These are phyloP conservation scores for Spathaspora hagerdaliae DNA, from an alignment of 805 yeast genomes.

Conservation along the genomic window DNA sequence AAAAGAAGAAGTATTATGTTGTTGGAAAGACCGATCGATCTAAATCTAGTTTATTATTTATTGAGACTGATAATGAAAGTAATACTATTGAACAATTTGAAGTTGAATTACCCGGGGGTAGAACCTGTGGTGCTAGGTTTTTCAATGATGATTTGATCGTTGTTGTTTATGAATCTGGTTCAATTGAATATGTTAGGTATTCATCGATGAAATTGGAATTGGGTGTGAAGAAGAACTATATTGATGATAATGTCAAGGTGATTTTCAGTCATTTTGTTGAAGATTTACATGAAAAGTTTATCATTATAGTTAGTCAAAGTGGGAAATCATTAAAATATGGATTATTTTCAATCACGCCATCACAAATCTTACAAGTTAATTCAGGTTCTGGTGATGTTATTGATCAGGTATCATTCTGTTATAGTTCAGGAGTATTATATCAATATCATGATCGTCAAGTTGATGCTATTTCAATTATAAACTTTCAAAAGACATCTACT, in stretches of 20 bases:
- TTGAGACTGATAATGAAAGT: constrained; percentile 10
- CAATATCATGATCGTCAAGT: constrained; percentile 17
- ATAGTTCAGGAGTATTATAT: constrained; percentile 24
- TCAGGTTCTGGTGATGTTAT: constrained; percentile 1
- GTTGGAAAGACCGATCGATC: constrained; percentile 39
- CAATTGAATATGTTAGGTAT: constrained; percentile 8
- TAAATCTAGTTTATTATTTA: constrained; percentile 19
- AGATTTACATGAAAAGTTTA: constrained; percentile 3
- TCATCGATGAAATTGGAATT: constrained; percentile 10
- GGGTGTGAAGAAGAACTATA: not conserved
- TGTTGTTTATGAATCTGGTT: constrained; percentile 13
- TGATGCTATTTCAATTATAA: constrained; percentile 18
- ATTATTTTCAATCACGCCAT: constrained; percentile 19
- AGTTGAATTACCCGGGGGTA: not conserved
- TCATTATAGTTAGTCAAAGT: constrained; percentile 1
- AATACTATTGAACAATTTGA: constrained; percentile 6
- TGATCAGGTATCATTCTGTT: constrained; percentile 13
- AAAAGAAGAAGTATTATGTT: constrained; percentile 21
- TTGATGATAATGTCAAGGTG: not conserved
- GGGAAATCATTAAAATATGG: constrained; percentile 13
- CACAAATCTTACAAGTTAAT: constrained; percentile 19
- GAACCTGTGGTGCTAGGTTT: constrained; percentile 11
- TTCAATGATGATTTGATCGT: constrained; percentile 24
- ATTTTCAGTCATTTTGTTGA: constrained; percentile 6
- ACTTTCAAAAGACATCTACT: constrained; percentile 16